Conservation (phyloP, 495 filamentous ascomycete genomes). For the Hyaloscypha hepaticicola region DNA sequence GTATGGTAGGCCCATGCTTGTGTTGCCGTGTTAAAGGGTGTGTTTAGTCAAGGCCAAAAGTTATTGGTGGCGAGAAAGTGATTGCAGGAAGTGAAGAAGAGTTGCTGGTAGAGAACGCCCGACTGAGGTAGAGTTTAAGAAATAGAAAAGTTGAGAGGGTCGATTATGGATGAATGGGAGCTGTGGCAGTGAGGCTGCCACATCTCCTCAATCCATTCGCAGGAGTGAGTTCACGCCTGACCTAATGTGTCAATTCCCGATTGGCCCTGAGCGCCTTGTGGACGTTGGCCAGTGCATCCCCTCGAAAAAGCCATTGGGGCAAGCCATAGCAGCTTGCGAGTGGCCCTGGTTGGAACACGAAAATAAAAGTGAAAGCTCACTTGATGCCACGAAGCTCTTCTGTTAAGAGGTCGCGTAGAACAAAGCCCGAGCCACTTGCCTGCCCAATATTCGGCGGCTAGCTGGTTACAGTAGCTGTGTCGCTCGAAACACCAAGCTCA, state of each 20-base stretch:
- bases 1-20: neutral
- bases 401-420: neutral
- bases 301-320: neutral
- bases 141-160: neutral
- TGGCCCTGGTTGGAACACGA: neutral
- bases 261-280: neutral
- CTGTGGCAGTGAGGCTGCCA: neutral
- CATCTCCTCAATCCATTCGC: neutral
- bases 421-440: too few species aligned
- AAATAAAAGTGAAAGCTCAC: neutral
- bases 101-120: neutral
- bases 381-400: neutral
- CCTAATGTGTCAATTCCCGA: neutral
- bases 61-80: neutral
- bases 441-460: too few species aligned
- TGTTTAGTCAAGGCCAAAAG: neutral
- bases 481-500: too few species aligned
- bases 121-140: neutral
- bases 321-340: neutral
- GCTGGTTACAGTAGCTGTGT: too few species aligned
- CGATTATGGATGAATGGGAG: neutral
- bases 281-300: neutral
- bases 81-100: neutral
- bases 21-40: neutral
- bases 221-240: too few species aligned